Conservation (phyloP, 2,329 filamentous ascomycete species). For the Talaromyces sp. region DNA sequence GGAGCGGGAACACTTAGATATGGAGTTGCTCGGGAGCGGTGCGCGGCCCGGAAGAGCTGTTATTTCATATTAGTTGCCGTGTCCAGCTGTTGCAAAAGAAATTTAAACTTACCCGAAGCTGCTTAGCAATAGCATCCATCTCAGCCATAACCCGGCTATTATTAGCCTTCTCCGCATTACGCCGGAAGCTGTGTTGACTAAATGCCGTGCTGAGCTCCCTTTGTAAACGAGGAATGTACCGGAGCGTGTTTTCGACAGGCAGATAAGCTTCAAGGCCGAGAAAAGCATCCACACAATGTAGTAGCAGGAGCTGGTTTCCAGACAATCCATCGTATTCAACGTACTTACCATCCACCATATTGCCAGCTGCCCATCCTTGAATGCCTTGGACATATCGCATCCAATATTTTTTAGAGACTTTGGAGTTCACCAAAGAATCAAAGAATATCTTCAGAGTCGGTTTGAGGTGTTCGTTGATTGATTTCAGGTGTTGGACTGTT, state of each 20-base stretch:
- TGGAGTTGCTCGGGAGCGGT: constrained; percentile 21
- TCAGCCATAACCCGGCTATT: constrained; percentile 19
- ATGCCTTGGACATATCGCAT: constrained; percentile 31
- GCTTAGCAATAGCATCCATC: constrained; percentile 25
- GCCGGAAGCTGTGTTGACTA: constrained; percentile 18
- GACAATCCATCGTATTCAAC: constrained; percentile 24
- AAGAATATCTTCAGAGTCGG: constrained; percentile 17
- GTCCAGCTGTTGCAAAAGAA: not conserved
- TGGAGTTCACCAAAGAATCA: constrained; percentile 16
- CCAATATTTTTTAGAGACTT: constrained; percentile 25
- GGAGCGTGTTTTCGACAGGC: constrained; percentile 12
- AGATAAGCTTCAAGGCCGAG: constrained; percentile 24
- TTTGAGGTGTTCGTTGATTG: constrained; percentile 11
- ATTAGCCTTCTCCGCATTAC: constrained; percentile 6
- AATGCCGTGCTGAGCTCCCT: constrained; percentile 18
- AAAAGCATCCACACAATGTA: not conserved
- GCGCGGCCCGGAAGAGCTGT: constrained; percentile 27
- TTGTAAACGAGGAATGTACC: constrained; percentile 23
- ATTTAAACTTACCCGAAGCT: constrained; percentile 16
- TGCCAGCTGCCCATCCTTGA: constrained; percentile 30
- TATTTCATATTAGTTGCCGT: not conserved
- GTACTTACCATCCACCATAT: constrained; percentile 21
- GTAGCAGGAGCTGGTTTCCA: constrained; percentile 31
- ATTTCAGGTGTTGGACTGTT: constrained; percentile 10
- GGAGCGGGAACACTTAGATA: constrained; percentile 28